Evolutionary conservation across 345 rosid genomes (phyloP).

Genomic region (Pistacia atlantica): DNA sequence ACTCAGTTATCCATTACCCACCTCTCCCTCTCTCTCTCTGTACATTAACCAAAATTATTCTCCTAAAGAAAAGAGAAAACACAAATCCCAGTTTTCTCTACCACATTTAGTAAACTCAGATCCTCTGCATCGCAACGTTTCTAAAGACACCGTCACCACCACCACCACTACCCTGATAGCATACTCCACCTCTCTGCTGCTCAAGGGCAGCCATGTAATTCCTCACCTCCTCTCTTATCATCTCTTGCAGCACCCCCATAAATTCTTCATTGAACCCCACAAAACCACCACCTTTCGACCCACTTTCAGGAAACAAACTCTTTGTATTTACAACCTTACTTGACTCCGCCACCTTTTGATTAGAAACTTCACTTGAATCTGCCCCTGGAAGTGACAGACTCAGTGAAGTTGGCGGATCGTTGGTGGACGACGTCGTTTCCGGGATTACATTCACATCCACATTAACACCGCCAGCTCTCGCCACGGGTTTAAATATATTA

Average conservation of each 20-base stretch:
- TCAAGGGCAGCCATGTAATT: slow-evolving; percentile 72
- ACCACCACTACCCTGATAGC: slow-evolving; percentile 31
- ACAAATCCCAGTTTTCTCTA: slow-evolving; percentile 15
- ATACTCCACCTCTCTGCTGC: slow-evolving; percentile 29
- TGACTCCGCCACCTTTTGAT: slow-evolving; percentile 36
- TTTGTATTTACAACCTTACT: slow-evolving; percentile 10
- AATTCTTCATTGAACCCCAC: slow-evolving; percentile 67
- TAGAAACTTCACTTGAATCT: slow-evolving; percentile 47
- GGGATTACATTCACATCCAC: slow-evolving; percentile 29
- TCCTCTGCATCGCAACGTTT: slow-evolving; percentile 51
- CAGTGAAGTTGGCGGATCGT: slow-evolving; percentile 69
- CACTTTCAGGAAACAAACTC: slow-evolving; percentile 12
- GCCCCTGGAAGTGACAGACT: slow-evolving; percentile 68
- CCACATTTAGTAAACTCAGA: slow-evolving; percentile 27
- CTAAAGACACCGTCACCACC: slow-evolving; percentile 51
- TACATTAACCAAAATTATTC: slow-evolving; percentile 63
- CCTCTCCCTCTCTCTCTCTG: slow-evolving; percentile 35
- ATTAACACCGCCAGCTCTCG: slow-evolving; percentile 50
- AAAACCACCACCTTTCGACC: slow-evolving; percentile 33
- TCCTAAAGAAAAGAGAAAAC: slow-evolving; percentile 39
- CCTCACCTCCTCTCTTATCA: slow-evolving; percentile 86
- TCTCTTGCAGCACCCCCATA: slow-evolving; percentile 86
- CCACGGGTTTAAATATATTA: slow-evolving; percentile 45
- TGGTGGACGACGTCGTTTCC: slow-evolving; percentile 48
- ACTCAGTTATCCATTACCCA: slow-evolving; percentile 9